These are phyloP conservation scores for Linnemannia elongata DNA, from an alignment of 192 early-diverging fungal species.

Conservation along the genomic window DNA sequence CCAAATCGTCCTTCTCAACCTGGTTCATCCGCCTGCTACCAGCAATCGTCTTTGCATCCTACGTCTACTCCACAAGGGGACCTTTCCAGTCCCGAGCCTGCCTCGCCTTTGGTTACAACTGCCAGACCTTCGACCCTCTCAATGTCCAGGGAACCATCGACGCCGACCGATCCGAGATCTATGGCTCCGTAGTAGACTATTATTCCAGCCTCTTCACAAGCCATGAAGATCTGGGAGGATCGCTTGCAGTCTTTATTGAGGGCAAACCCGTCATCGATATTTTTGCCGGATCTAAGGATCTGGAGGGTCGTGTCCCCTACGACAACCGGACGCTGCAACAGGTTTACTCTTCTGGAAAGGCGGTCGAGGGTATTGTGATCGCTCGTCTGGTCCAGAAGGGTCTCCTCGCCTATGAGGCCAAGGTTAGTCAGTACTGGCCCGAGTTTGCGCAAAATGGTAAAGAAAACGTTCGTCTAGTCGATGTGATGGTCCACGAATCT, in stretches of 20 bases:
- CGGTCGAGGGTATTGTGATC: conserved; percentile 71
- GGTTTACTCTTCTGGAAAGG: conserved; percentile 76
- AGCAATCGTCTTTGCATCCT: conserved; percentile 21
- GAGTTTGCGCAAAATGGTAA: conserved; percentile 82
- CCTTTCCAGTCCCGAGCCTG: conserved; percentile 41
- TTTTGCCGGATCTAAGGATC: conserved; percentile 70
- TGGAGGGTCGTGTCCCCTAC: conserved; percentile 55
- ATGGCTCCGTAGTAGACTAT: conserved; percentile 18
- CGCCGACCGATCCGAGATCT: conserved; percentile 8
- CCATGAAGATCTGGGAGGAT: conserved; percentile 68
- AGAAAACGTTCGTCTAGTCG: conserved; percentile 72
- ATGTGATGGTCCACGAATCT: conserved; percentile 73
- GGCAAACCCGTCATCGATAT: conserved; percentile 72
- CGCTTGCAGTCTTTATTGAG: conserved; percentile 60
- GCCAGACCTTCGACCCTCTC: conserved; percentile 2
- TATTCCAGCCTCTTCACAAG: conserved; percentile 19
- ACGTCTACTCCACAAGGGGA: conserved; percentile 24
- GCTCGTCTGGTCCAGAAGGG: conserved; percentile 71
- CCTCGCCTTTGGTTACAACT: conserved; percentile 20
- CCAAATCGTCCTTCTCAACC: background rate
- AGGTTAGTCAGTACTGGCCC: conserved; percentile 75
- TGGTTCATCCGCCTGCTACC: conserved; percentile 28
- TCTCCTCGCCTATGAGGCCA: conserved; percentile 62
- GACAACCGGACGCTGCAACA: conserved; percentile 70
- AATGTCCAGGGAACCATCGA: conserved; percentile 19